Evolutionary conservation across 805 yeast species (phyloP).

Genomic region (Candida oleophila): DNA sequence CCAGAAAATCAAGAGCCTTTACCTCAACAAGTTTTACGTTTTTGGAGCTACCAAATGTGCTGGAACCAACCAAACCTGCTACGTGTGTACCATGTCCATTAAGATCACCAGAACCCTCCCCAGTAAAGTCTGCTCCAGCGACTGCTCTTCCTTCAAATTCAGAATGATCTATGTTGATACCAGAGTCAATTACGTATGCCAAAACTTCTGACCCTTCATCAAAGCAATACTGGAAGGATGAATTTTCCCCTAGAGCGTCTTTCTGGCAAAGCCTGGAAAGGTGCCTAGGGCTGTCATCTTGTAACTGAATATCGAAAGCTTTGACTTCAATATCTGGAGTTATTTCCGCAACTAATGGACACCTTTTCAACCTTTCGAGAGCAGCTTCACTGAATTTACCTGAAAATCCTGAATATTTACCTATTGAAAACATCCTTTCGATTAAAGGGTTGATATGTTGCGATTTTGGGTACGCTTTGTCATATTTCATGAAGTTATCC

Average conservation of each 20-base stretch:
- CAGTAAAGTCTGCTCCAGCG: conserved; percentile 61
- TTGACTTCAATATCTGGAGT: conserved; percentile 64
- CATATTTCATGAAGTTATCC: conserved; percentile 48
- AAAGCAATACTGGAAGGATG: conserved; percentile 45
- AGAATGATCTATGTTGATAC: conserved; percentile 59
- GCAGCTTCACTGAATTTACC: conserved; percentile 56
- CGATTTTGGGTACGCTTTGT: conserved; percentile 30
- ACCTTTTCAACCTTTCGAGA: conserved; percentile 46
- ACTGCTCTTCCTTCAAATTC: conserved; percentile 64
- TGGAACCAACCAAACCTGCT: conserved; percentile 54
- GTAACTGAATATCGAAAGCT: conserved; percentile 46
- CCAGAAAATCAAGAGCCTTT: conserved; percentile 66
- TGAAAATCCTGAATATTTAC: conserved; percentile 67
- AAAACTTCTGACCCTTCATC: conserved; percentile 48
- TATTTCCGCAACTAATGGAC: conserved; percentile 66
- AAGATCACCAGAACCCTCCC: conserved; percentile 52
- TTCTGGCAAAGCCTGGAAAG: conserved; percentile 61
- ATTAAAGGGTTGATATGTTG: conserved; percentile 49
- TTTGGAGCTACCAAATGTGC: conserved; percentile 54
- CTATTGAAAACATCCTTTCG: conserved; percentile 58
- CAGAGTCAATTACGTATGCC: conserved; percentile 85
- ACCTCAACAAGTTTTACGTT: conserved; percentile 62
- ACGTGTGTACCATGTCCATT: conserved; percentile 61
- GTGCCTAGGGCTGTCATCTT: conserved; percentile 59
- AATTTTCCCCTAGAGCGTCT: conserved; percentile 17